Percentiles rank a stretch among this genome's conserved stretches.
Evolutionary conservation across 2,329 filamentous ascomycete genomes (phyloP).

Genomic region (Colletotrichum plurivorum): DNA sequence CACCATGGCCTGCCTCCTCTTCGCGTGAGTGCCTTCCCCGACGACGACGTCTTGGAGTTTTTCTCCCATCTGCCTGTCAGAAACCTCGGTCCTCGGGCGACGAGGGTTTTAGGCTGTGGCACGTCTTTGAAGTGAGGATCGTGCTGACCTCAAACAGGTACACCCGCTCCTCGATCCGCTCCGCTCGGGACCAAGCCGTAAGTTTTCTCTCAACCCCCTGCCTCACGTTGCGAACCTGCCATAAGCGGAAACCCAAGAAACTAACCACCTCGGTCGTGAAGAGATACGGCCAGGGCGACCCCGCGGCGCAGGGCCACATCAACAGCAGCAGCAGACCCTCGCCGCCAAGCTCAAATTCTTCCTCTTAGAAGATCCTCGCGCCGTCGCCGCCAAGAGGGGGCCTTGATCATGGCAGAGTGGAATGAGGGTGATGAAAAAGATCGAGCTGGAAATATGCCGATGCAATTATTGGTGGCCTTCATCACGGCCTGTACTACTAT

Average conservation of each 20-base stretch:
- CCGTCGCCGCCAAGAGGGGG: no score
- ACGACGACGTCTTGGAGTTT: no score
- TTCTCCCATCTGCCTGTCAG: no score
- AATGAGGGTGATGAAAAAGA: not conserved
- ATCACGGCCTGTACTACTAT: no score
- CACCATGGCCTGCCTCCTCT: slow-evolving; percentile 66
- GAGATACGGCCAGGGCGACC: slow-evolving; percentile 29
- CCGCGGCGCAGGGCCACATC: slow-evolving; percentile 20
- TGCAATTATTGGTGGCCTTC: no score
- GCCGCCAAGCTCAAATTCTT: not conserved
- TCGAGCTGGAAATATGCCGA: not conserved
- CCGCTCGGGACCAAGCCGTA: slow-evolving; percentile 53
- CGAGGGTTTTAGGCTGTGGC: not conserved
- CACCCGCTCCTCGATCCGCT: slow-evolving; percentile 58
- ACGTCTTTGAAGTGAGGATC: not conserved
- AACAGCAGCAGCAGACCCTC: slow-evolving; percentile 7
- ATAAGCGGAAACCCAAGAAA: not conserved
- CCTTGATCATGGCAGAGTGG: no score
- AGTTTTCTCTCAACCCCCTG: slow-evolving; percentile 24
- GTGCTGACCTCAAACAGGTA: slow-evolving; percentile 47
- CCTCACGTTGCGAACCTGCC: not conserved
- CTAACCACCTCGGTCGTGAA: slow-evolving; percentile 2
- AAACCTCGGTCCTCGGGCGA: not conserved
- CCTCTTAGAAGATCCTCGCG: not conserved
- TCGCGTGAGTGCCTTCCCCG: slow-evolving; percentile 53